A percentile compares a stretch with the other conserved stretches of the same genome.
Evolutionary conservation across 371 early-diverging fungal genomes (phyloP).

Genomic region (Mucor saturninus): DNA sequence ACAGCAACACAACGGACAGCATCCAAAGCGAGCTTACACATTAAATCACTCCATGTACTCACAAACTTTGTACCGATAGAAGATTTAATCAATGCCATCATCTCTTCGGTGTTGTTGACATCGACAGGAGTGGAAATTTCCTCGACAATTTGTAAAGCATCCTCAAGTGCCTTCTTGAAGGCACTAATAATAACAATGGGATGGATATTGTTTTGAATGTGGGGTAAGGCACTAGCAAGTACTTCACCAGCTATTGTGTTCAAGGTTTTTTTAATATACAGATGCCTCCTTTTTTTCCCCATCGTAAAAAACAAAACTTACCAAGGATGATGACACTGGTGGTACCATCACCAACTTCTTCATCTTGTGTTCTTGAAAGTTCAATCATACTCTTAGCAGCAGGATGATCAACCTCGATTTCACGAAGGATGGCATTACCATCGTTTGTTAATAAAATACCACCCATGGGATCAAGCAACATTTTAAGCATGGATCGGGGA

Average conservation of each 20-base stretch:
- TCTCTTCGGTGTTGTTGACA: slow-evolving; percentile 82
- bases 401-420: slow-evolving; percentile 99
- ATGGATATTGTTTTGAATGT: slow-evolving; percentile 96
- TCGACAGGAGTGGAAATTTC: slow-evolving; percentile 87
- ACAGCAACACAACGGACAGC: slow-evolving; percentile 92
- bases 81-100: slow-evolving; percentile 88
- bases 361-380: slow-evolving; percentile 99
- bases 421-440: slow-evolving; percentile 99
- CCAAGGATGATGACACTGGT: slow-evolving; percentile 99
- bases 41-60: slow-evolving; percentile 93
- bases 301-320: slow-evolving; percentile 35
- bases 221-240: slow-evolving; percentile 89
- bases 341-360: slow-evolving; percentile 99
- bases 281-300: background rate
- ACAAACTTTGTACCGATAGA: slow-evolving; percentile 98
- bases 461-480: slow-evolving; percentile 99
- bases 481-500: slow-evolving; percentile 99
- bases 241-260: slow-evolving; percentile 89
- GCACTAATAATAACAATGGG: slow-evolving; percentile 97
- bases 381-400: slow-evolving; percentile 99
- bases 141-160: slow-evolving; percentile 85
- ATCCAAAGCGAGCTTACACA: slow-evolving; percentile 96
- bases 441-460: slow-evolving; percentile 99
- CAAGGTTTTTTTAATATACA: background rate
- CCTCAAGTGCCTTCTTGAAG: slow-evolving; percentile 92